Evolutionary conservation across 345 rosid genomes (phyloP).

Genomic region (Theobroma cacao): DNA sequence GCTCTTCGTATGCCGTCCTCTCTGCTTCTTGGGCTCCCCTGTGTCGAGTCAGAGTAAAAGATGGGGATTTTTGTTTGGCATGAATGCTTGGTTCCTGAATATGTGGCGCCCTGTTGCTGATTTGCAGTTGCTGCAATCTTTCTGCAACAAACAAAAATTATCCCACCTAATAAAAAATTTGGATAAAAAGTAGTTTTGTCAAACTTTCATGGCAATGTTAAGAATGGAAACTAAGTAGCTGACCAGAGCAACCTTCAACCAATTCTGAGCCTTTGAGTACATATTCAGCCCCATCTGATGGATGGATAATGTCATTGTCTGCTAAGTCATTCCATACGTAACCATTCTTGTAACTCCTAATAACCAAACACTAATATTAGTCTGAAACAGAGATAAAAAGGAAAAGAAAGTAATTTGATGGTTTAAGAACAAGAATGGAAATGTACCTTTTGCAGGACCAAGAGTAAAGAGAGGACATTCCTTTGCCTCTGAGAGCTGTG

Average conservation of each 20-base stretch:
- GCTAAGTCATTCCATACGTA: slow-evolving; percentile 94
- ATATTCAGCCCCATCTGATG: slow-evolving; percentile 76
- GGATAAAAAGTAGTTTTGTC: neutral
- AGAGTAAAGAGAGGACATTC: slow-evolving; percentile 73
- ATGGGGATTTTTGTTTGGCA: slow-evolving; percentile 32
- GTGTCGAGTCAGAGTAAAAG: slow-evolving; percentile 19
- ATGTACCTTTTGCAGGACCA: slow-evolving; percentile 92
- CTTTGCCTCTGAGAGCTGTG: slow-evolving; percentile 73
- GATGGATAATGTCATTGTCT: slow-evolving; percentile 70
- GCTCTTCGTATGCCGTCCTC: slow-evolving; percentile 15
- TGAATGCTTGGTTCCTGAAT: slow-evolving; percentile 42
- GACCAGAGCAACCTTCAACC: slow-evolving; percentile 47
- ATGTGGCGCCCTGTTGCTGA: slow-evolving; percentile 18
- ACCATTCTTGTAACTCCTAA: slow-evolving; percentile 88
- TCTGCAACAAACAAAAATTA: slow-evolving; percentile 25
- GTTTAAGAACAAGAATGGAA: neutral
- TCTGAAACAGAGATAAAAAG: neutral
- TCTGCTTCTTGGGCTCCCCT: slow-evolving; percentile 26
- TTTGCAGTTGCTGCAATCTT: slow-evolving; percentile 34
- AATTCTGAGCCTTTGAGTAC: slow-evolving; percentile 95
- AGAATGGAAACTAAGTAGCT: neutral
- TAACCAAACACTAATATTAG: neutral
- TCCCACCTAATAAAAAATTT: neutral
- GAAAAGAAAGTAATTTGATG: too few relatives aligned
- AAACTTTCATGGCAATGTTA: neutral